Base-by-base conservation (phyloP, 805 yeast species). In the Gaillardinia entomophila region DNA sequence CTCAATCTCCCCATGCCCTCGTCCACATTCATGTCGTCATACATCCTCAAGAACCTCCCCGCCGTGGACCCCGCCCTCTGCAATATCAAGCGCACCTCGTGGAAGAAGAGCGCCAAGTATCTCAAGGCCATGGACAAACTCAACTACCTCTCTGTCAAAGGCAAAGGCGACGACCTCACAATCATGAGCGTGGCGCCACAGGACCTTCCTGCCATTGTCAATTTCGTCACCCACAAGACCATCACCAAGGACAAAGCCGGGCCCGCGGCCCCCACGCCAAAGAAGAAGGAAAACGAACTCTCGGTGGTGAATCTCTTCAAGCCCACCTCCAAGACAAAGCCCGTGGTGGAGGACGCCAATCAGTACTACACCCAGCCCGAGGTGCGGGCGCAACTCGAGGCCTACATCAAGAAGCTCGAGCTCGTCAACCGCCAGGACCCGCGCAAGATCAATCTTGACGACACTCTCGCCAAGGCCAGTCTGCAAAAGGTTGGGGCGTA, bases 41-140 rank as follows among this genome's bases (percentile, higher is more conserved):
- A 79, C 45, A 62, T 89, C 11, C 66, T 79, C 38, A 74, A 73
- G 31, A 85, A 87, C 55, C 56, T 90, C n/a, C 94, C 96, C 0
- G 67, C 73, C 1, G 71, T 82, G 34, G 81, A 77, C 45, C 49
- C 62, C 3, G 53, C 60, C 17, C 57, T 59, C 31, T 72, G 79
- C 25, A 79, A 73, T 43, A 71, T 83, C 37, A 89, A 88, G 55
- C 82, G 77, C 49, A 79, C 96, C 0, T 75, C 88, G 3, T 90
- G 95, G 95, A 88, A 84, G 55, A 90, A 90, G 50, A 77, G 90
- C 3, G 73, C 88, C 11, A 89, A 88, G 53, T 87, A 81, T 48
- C 60, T 90, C 34, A 90, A 87, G 50, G 79, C 83, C 5, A 86
- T 89, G 79, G 96, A 85, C 43, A 90, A 87, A 52, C 68, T 70